phyloP scores from a whole-genome alignment of 805 yeast genomes.

The Cyberlindnera xishuangbannaensis region DNA sequence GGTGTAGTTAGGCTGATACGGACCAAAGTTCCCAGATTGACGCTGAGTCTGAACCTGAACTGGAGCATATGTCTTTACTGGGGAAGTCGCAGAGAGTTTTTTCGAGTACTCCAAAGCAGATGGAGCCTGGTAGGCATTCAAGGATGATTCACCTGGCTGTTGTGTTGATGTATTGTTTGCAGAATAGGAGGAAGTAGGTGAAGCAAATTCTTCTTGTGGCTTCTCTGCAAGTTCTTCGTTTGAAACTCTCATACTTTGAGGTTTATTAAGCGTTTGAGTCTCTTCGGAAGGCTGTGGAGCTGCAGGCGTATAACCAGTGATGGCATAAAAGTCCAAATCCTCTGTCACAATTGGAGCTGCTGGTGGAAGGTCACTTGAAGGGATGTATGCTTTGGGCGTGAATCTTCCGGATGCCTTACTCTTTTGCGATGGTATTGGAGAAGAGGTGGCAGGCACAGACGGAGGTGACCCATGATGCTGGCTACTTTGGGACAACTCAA shows the following conservation, averaged over 20 bases:
- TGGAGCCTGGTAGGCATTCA: too few relatives aligned
- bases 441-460: not conserved
- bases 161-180: too few relatives aligned
- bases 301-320: slow-evolving; percentile 9
- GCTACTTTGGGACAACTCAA: not conserved
- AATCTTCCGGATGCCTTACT: slow-evolving; percentile 12
- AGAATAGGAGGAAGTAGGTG: too few relatives aligned
- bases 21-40: slow-evolving; percentile 9
- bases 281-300: slow-evolving; percentile 4
- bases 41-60: slow-evolving; percentile 3
- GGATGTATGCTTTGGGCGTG: slow-evolving; percentile 14
- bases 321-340: slow-evolving; percentile 17
- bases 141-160: too few relatives aligned
- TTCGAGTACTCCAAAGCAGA: too few relatives aligned
- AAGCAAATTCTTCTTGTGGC: too few relatives aligned
- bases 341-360: slow-evolving; percentile 7
- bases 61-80: slow-evolving; percentile 12
- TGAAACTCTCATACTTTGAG: too few relatives aligned
- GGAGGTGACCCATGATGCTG: not conserved
- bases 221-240: too few relatives aligned
- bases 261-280: too few relatives aligned
- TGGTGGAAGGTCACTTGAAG: slow-evolving; percentile 3
- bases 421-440: slow-evolving; percentile 8
- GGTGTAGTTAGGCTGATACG: slow-evolving; percentile 7
- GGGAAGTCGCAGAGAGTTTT: too few relatives aligned